Evolutionary conservation across 2,329 filamentous ascomycete species (phyloP), one percentile per base, ranked within the genome.

Genomic region (Amauroascus niger): DNA sequence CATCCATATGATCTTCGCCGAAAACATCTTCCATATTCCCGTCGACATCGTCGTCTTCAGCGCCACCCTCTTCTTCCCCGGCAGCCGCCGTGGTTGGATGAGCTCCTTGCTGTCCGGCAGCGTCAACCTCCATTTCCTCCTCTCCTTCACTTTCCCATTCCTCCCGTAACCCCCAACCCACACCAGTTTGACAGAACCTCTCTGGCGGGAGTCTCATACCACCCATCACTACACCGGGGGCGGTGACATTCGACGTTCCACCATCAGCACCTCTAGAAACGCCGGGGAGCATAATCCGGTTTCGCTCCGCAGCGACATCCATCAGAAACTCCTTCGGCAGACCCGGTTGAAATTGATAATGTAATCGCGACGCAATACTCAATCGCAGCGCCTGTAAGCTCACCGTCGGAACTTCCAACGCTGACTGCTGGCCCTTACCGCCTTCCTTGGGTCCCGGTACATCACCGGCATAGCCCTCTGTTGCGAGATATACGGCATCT

Each of bases 291-390:
- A 71, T 73, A 48, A 79, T 72, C 5, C 74, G 66, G 63, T 82
- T 81, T 56, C 76, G 68, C 63, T 80, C 77, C 24, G 69, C 69
- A 13, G 78, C 81, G 26, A 82, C 67, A 63, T 82, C 78, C 59
- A 76, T 71, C 62, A 83, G 69, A 55, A 79, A 82, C 60, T 83
- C 81, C 62, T 83, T 83, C 0, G 80, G 79, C 58, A 84, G 61
- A 0, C 73, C 72, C 0, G 76, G 71, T 58, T 77, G 75, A 62
- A 84, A 84, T 62, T 82, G 79, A 60, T 81, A 78, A 52, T 80
- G 76, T 49, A 81, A 70, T 14, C 81, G 71, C 43, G 76, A 78
- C 1, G 77, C 77, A 51, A 85, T 82, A 2, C 80, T 80, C 55
- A 83, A 75, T 24, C 81, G 71, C 46, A 86, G 64, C 52, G 79